Conservation (phyloP, 1,284 basidiomycete species). For the Trametes versicolor region DNA sequence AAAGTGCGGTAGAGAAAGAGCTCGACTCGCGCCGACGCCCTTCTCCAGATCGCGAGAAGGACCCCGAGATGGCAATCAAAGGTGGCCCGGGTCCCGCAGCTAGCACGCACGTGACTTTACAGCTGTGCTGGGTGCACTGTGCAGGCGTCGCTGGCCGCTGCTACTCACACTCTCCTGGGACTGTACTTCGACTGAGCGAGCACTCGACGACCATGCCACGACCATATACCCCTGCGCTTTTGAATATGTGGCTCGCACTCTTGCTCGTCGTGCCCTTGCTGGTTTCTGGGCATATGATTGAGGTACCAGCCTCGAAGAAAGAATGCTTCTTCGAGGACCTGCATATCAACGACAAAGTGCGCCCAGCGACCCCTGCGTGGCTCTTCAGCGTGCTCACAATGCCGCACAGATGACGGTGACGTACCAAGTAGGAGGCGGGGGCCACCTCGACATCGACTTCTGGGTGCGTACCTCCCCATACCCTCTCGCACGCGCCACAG, state of each 20-base stretch:
- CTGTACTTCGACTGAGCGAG: conserved; percentile 13
- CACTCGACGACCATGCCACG: conserved; percentile 49
- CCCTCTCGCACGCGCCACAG: conserved; percentile 1
- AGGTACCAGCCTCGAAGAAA: conserved; percentile 81
- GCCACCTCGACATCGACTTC: conserved; percentile 97
- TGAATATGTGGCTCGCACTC: conserved; percentile 49
- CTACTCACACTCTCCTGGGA: conserved; percentile 1
- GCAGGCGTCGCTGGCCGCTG: background rate
- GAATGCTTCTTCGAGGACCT: conserved; percentile 99
- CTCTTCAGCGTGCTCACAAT: conserved; percentile 9
- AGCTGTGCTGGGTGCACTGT: conserved; percentile 20
- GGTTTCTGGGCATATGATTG: conserved; percentile 72
- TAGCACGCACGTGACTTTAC: conserved; percentile 25
- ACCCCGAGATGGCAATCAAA: conserved; percentile 38
- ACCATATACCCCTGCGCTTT: conserved; percentile 46
- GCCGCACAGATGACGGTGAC: conserved; percentile 93
- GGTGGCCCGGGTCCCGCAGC: conserved; percentile 28
- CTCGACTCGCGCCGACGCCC: conserved; percentile 34
- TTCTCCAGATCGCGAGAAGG: conserved; percentile 34
- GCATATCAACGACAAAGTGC: conserved; percentile 92
- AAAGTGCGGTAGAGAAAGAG: conserved; percentile 41
- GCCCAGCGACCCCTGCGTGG: conserved; percentile 21
- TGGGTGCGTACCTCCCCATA: conserved; percentile 64
- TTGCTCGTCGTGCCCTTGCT: conserved; percentile 55
- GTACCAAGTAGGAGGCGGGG: conserved; percentile 97